phyloP scores from a whole-genome alignment of 1,284 basidiomycete genomes.

The Pseudozyma thailandica region DNA sequence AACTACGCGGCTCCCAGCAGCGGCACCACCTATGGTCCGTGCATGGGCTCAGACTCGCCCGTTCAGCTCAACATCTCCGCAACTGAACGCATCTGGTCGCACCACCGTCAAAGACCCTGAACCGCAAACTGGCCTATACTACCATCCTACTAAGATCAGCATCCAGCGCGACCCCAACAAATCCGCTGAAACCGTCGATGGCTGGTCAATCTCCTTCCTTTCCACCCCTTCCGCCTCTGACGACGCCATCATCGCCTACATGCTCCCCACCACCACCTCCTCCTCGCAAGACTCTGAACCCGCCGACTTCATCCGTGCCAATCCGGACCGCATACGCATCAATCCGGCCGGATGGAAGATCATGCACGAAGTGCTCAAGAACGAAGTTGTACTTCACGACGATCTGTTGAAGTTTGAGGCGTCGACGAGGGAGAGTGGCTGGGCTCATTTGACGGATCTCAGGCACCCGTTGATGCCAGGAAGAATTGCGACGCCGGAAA shows the following conservation, averaged over 20 bases:
- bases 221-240: constrained; percentile 19
- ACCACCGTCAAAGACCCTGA: constrained; percentile 43
- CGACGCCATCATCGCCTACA: constrained; percentile 36
- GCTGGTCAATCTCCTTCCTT: constrained; percentile 54
- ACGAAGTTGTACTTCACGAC: constrained; percentile 54
- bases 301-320: constrained; percentile 36
- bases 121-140: constrained; percentile 52
- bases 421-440: constrained; percentile 55
- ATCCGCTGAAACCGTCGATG: constrained; percentile 16
- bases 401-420: constrained; percentile 61
- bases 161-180: constrained; percentile 18
- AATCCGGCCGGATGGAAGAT: constrained; percentile 55
- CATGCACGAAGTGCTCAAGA: constrained; percentile 58
- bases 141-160: constrained; percentile 49
- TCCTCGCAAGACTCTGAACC: constrained; percentile 29
- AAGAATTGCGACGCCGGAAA: constrained; percentile 60
- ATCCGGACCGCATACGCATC: constrained; percentile 52
- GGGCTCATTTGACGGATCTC: constrained; percentile 62
- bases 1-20: too few relatives aligned
- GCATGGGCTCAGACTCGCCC: too few relatives aligned
- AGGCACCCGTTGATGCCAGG: constrained; percentile 63
- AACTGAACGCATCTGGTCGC: constrained; percentile 13
- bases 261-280: constrained; percentile 28
- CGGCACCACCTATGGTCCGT: too few relatives aligned
- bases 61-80: constrained; percentile 1